Evolutionary conservation across 176 grass and related monocot genomes (phyloP), one percentile per base, ranked within the genome.

Genomic region (Dendrocalamus sinicus): DNA sequence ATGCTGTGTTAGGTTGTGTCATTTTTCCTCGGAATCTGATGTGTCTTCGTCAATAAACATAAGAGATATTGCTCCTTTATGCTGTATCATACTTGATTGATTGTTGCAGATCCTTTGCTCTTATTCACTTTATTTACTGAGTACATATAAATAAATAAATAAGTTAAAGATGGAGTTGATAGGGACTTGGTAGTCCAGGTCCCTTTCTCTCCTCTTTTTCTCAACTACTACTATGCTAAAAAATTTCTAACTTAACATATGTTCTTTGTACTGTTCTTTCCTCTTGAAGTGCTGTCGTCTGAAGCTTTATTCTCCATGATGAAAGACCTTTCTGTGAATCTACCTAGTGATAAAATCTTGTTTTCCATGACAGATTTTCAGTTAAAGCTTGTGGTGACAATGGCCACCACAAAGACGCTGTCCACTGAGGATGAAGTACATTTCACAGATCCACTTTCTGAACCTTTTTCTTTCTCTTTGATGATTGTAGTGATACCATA

Each of bases 11-110:
- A 26, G 6, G 23, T 32, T 64, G 8, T 47, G 39, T 80, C 16
- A 22, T 28, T 9, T 59, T 59, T 22, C 8, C 4, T 14, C 24
- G 23, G 32, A 79, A 70, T 70, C 52, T 46, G 10, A 69, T 81
- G 48, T 81, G 64, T 81, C 22, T 57, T 24, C 17, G 17, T 55
- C 6, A 35, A 20, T 26, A 54, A 81, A 28, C 46, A 68, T n/a
- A 58, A 58, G 63, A 28, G 17, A 46, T 72, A 70, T 45, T 28
- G 15, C 15, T 81, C n/a, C 37, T 80, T 67, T 52, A 37, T 82
- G 67, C 19, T 69, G 37, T 60, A 70, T 57, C 79, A 46, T 32
- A 46, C 39, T 43, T 60, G 53, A 83, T 44, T 83, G 23, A 15
- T 4, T 62, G 16, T 9, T 32, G 0, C 17, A 32, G 23, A 73